Evolutionary conservation across 2,329 filamentous ascomycete genomes (phyloP), one percentile per base, ranked within the genome.

Genomic region (Sporothrix dimorphospora): DNA sequence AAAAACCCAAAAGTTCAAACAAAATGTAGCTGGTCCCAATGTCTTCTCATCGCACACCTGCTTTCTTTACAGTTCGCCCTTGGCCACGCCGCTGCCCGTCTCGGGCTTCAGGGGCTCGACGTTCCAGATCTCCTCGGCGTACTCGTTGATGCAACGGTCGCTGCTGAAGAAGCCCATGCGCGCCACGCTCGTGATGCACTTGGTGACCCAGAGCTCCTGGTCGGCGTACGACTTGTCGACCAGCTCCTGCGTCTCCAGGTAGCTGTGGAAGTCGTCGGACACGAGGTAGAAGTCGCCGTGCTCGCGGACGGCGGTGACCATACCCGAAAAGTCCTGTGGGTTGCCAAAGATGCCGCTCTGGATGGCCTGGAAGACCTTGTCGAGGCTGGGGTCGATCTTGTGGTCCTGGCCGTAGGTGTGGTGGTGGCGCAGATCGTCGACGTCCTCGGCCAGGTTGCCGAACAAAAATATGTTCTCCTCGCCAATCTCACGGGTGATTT

Each of bases 391-490:
- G 80, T 98, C 94, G 72, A 98, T 85, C 47, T 87, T 82, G 84
- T 97, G 93, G 53, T 89, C 84, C 74, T 89, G 84, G 75, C 92
- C 91, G 82, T 97, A 98, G 76, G 90, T 91, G 84, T 98, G 95
- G 24, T 87, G 86, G 82, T 98, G 94, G 66, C 96, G 94, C 71
- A 99, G 90, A 76, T 98, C 95, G 78, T 98, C 96, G 53, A 99
- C 96, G 77, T 98, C 94, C 81, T 99, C 96, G 71, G 96, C 90
- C 24, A 99, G 88, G 80, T 95, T 97, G 73, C 96, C 96, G 80
- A 99, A 98, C 77, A 99, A 89, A 90, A 99, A 99, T 81, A 99
- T 98, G 83, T 98, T 98, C 80, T 94, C 91, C 79, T 98, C 94
- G 78, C 94, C 93, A 79, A 98, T 93, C 82, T 99, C 96, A 73